phyloP scores from a whole-genome alignment of 2,329 filamentous ascomycete species.

The Hymenoscyphus repandus region DNA sequence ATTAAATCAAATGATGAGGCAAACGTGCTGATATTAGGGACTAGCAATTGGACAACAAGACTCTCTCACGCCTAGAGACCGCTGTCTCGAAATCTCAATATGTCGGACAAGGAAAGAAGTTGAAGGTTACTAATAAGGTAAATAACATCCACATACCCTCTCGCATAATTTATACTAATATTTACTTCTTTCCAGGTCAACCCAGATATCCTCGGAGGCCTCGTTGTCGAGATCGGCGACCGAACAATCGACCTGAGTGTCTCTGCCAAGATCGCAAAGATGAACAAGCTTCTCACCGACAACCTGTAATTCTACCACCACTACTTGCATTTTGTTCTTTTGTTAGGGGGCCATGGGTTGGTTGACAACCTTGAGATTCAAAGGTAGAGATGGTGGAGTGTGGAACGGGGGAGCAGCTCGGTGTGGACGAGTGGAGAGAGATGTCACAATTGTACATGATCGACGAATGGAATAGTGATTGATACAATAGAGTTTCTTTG shows the following conservation, averaged over 20 bases:
- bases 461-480: constrained; percentile 7
- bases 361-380: constrained; percentile 1
- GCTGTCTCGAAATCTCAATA: constrained; percentile 87
- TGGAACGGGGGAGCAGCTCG: not conserved
- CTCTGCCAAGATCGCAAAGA: constrained; percentile 88
- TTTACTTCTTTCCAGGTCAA: constrained; percentile 59
- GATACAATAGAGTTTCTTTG: constrained; percentile 10
- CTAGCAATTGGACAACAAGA: constrained; percentile 81
- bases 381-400: not conserved
- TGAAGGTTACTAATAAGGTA: constrained; percentile 93
- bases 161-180: not conserved
- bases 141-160: not conserved
- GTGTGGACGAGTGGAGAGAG: not conserved
- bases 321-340: constrained; percentile 20
- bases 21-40: not conserved
- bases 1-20: not conserved
- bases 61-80: constrained; percentile 76
- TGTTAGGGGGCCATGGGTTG: constrained; percentile 30
- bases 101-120: constrained; percentile 88
- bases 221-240: constrained; percentile 95
- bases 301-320: constrained; percentile 68
- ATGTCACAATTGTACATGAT: constrained; percentile 7
- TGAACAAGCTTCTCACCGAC: constrained; percentile 99
- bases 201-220: constrained; percentile 87
- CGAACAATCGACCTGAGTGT: constrained; percentile 97